A percentile compares a stretch with the other conserved stretches of the same genome.
These are phyloP conservation scores for Panaeolus cyanescens DNA, from an alignment of 768 basidiomycete genomes.

Conservation along the genomic window DNA sequence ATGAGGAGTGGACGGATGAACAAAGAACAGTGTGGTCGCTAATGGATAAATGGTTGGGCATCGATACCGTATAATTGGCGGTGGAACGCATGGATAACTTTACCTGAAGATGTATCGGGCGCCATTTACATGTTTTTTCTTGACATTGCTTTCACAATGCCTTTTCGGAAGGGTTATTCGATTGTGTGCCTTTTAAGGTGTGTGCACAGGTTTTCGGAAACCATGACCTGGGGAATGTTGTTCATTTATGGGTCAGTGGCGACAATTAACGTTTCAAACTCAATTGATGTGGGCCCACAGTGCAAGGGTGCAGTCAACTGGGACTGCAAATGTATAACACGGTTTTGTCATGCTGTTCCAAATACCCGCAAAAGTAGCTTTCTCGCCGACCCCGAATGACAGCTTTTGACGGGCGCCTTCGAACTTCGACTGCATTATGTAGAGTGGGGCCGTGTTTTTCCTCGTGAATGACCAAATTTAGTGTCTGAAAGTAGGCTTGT, in stretches of 20 bases:
- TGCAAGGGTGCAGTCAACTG: neutral
- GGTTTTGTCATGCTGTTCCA: neutral
- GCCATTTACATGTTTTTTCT: neutral
- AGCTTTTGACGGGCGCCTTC: neutral
- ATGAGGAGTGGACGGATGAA: slow-evolving; percentile 66
- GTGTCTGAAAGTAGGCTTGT: neutral
- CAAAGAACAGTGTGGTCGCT: slow-evolving; percentile 59
- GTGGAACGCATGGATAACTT: neutral
- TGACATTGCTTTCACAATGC: neutral
- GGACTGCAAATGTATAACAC: neutral
- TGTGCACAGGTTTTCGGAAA: neutral
- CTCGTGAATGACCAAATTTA: neutral
- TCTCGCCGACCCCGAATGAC: too few species aligned
- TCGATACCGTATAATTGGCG: neutral
- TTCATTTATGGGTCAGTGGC: neutral
- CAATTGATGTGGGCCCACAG: neutral
- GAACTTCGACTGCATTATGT: neutral
- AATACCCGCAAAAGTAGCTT: neutral
- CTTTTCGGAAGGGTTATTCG: neutral
- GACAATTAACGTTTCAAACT: neutral
- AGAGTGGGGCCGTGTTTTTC: neutral
- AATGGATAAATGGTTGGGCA: slow-evolving; percentile 59
- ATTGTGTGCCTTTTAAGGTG: too few species aligned
- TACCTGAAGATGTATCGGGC: neutral
- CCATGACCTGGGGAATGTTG: neutral